Conservation (phyloP, 1,284 basidiomycete species). For the Cutaneotrichosporon cutaneum region DNA sequence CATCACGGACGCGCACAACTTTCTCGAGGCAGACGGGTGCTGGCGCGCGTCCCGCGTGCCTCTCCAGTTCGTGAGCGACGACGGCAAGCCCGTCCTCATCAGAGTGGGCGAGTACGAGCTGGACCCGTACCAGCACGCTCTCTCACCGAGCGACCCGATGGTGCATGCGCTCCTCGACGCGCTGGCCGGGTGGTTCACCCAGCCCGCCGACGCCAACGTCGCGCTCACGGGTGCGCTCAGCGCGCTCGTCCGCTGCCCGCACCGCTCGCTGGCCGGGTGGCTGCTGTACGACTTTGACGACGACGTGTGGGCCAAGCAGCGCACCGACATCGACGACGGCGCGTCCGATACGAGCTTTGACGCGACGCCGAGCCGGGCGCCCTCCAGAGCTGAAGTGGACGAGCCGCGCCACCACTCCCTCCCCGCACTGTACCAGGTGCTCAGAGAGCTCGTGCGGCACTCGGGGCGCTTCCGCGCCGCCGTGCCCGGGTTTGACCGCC, state of each 20-base stretch:
- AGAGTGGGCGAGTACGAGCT: constrained; percentile 21
- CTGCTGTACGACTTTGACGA: constrained; percentile 51
- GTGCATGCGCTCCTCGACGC: constrained; percentile 69
- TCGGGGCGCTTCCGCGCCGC: constrained; percentile 32
- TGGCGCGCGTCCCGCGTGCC: constrained; percentile 29
- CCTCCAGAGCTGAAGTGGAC: no score
- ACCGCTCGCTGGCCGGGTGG: constrained; percentile 85
- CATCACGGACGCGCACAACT: constrained; percentile 38
- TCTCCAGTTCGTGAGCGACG: constrained; percentile 26
- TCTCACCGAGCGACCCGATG: constrained; percentile 77
- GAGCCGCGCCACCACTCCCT: constrained; percentile 15
- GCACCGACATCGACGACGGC: constrained; percentile 27
- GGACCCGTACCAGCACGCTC: constrained; percentile 56
- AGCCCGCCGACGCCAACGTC: constrained; percentile 82
- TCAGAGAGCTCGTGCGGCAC: constrained; percentile 69
- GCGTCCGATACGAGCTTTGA: constrained; percentile 6
- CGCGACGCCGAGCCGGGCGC: constrained; percentile 17
- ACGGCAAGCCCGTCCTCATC: constrained; percentile 26
- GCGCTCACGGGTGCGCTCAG: constrained; percentile 79
- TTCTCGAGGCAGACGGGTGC: constrained; percentile 36
- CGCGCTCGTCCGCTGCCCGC: constrained; percentile 74
- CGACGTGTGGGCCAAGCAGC: constrained; percentile 54
- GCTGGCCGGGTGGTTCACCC: constrained; percentile 75
- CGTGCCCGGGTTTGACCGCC: constrained; percentile 73
- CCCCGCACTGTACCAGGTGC: constrained; percentile 74